Evolutionary conservation across 139 green algal genomes (phyloP).

Genomic region (Deuterostichococcus epilithicus): DNA sequence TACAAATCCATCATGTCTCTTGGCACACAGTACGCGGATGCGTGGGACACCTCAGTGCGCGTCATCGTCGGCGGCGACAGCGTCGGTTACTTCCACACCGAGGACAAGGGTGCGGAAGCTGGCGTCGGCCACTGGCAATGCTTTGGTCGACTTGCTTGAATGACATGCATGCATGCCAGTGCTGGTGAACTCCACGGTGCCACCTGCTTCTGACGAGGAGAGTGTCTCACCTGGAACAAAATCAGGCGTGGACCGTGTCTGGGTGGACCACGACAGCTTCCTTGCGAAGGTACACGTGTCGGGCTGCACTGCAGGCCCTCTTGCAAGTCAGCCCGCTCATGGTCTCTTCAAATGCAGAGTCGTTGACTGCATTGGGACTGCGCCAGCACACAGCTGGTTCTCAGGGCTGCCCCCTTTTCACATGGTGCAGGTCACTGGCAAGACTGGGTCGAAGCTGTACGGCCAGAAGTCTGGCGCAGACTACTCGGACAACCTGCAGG

Average conservation of each 20-base stretch:
- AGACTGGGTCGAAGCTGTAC: constrained; percentile 96
- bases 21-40: constrained; percentile 78
- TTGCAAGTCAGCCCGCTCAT: too few species aligned
- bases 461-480: constrained; percentile 83
- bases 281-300: constrained; percentile 74
- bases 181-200: too few species aligned
- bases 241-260: constrained; percentile 90
- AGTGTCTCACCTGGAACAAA: too few species aligned
- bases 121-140: too few species aligned
- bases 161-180: too few species aligned
- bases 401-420: background rate
- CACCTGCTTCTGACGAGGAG: too few species aligned
- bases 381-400: background rate
- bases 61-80: constrained; percentile 78
- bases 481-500: constrained; percentile 91
- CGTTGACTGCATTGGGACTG: background rate
- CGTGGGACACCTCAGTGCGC: constrained; percentile 88
- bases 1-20: too few species aligned
- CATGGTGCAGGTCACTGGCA: constrained; percentile 73
- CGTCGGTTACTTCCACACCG: constrained; percentile 96
- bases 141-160: too few species aligned
- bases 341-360: background rate
- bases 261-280: constrained; percentile 93
- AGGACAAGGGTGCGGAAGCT: too few species aligned
- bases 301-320: too few species aligned